Evolutionary conservation across 306 rosid species (phyloP), one percentile per base, ranked within the genome.

Genomic region (Rosa multiflora): DNA sequence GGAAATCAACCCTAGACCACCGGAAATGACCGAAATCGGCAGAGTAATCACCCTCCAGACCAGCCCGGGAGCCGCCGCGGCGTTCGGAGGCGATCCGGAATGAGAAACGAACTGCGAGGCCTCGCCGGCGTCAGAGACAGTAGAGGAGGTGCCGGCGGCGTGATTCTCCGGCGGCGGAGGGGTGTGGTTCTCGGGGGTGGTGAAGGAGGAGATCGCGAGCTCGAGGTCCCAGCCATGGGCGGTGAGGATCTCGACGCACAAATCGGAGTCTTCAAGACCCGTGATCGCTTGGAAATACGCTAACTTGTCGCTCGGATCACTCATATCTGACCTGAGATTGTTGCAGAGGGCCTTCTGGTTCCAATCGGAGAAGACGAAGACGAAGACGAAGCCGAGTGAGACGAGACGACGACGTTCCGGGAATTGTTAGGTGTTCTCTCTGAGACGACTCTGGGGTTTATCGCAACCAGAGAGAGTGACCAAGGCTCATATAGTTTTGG

Each of bases 201-300:
- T 91, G 83, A 89, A 83, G 46, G 97, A 86, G 29, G 99, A 96
- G 86, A 96, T 84, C 64, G 99, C 99, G 68, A 82, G 96, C 85
- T 96, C 98, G 21, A 96, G 94, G 96, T 96, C 96, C 99, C 99
- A 96, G 66, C 82, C 86, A 75, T 96, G 96, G 12, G 98, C 99
- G 40, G 88, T 87, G 39, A 96, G 97, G 80, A 96, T 93, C 75
- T 96, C 93, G 0, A 85, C 87, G 85, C 98, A 96, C 84, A 96
- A 88, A 40, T 93, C 98, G 59, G 92, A 85, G 90, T 93, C 96
- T 79, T 96, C 86, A 15, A 96, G 77, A 68, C 99, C 98, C 1
- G 98, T 96, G 84, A 96, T 87, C 20, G 99, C 98, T 86, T 91
- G 98, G 66, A 93, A 96, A 78, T 90, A 91, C 26, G 86, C 91